Evolutionary conservation across 306 rosid genomes (phyloP).

Genomic region (Lathyrus tuberosus): DNA sequence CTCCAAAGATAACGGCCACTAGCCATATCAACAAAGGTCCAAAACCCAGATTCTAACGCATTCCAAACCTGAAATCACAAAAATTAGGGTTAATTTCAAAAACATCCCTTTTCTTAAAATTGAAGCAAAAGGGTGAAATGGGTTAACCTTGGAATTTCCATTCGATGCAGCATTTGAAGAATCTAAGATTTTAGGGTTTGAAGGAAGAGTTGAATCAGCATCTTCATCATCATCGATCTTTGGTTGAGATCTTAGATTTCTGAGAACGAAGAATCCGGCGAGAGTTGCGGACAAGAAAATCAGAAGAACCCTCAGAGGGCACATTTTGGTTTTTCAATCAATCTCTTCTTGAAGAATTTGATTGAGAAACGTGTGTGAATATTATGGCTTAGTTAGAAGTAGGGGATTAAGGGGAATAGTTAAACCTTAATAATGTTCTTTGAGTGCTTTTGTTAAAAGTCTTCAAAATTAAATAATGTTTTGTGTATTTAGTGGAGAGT

Average conservation of each 20-base stretch:
- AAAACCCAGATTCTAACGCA: slow-evolving; percentile 71
- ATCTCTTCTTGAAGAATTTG: slow-evolving; percentile 23
- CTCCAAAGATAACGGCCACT: slow-evolving; percentile 96
- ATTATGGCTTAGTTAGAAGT: not conserved
- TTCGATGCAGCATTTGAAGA: slow-evolving; percentile 45
- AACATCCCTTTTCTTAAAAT: not conserved
- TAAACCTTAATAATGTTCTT: slow-evolving; percentile 12
- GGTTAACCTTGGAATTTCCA: slow-evolving; percentile 43
- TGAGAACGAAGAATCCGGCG: slow-evolving; percentile 87
- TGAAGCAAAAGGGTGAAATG: slow-evolving; percentile 35
- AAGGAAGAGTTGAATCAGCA: slow-evolving; percentile 9
- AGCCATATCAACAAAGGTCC: slow-evolving; percentile 92
- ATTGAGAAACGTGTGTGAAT: slow-evolving; percentile 11
- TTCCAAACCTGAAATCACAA: slow-evolving; percentile 55
- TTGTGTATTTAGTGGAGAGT: not conserved
- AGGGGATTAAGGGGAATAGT: not conserved
- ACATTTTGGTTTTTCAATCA: slow-evolving; percentile 48
- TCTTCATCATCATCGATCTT: slow-evolving; percentile 39
- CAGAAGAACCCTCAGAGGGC: slow-evolving; percentile 81
- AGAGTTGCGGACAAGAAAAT: slow-evolving; percentile 93
- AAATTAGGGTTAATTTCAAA: slow-evolving; percentile 1
- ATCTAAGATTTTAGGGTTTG: slow-evolving; percentile 43
- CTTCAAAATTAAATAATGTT: not conserved
- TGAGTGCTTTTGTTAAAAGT: not conserved
- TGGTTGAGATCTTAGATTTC: slow-evolving; percentile 71